Percentiles rank a stretch among this genome's conserved stretches.
Evolutionary conservation across 495 filamentous ascomycete species (phyloP).

Genomic region (Friedmanniomyces simplex): DNA sequence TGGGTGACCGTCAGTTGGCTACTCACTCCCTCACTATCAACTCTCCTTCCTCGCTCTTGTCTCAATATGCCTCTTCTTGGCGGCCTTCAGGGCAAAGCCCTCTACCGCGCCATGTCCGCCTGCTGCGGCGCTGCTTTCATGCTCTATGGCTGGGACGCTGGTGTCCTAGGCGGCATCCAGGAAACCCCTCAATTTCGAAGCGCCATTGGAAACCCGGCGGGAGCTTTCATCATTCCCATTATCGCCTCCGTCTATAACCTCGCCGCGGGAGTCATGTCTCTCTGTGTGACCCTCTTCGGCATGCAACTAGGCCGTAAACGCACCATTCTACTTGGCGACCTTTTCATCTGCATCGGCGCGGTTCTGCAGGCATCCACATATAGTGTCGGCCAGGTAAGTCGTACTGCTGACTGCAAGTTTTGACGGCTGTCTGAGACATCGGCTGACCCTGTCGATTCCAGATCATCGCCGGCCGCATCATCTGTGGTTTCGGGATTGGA

Average conservation of each 20-base stretch:
- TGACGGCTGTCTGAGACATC: too few species aligned
- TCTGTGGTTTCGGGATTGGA: conserved; percentile 7
- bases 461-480: conserved; percentile 8
- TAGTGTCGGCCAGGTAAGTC: background rate
- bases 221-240: conserved; percentile 11
- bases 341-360: conserved; percentile 11
- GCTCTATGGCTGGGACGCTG: conserved; percentile 16
- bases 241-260: conserved; percentile 14
- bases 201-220: conserved; percentile 11
- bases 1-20: background rate
- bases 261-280: conserved; percentile 5
- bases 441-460: background rate
- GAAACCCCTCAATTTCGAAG: background rate
- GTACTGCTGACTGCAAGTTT: too few species aligned
- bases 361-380: conserved; percentile 9
- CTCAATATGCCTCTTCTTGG: background rate
- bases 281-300: conserved; percentile 7
- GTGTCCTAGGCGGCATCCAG: conserved; percentile 14
- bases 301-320: conserved; percentile 7
- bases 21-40: background rate
- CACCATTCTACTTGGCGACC: conserved; percentile 2
- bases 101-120: conserved; percentile 7
- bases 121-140: conserved; percentile 12
- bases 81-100: conserved; percentile 4
- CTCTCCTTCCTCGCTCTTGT: background rate